A percentile compares a stretch with the other conserved stretches of the same genome.
These are phyloP conservation scores for Bombardia bombarda DNA, from an alignment of 495 filamentous ascomycete genomes.

Conservation along the genomic window DNA sequence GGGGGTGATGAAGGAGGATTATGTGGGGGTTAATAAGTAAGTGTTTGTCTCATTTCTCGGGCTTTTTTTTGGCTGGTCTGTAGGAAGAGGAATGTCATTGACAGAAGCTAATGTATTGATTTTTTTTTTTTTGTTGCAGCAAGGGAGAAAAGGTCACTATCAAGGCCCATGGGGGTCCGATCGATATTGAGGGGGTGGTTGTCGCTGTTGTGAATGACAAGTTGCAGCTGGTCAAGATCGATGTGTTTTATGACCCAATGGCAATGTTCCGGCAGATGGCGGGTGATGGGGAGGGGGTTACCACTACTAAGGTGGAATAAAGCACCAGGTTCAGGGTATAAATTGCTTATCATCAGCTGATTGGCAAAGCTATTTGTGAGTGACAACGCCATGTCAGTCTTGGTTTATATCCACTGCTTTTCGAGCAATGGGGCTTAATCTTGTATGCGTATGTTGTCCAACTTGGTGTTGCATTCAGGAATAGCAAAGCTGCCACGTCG, in stretches of 20 bases:
- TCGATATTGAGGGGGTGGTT: slow-evolving; percentile 46
- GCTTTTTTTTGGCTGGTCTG: neutral
- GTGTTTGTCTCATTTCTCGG: slow-evolving; percentile 3
- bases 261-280: slow-evolving; percentile 60
- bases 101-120: too few species aligned
- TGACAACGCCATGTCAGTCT: too few species aligned
- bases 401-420: too few species aligned
- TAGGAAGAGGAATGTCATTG: neutral
- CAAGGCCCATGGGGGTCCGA: slow-evolving; percentile 42
- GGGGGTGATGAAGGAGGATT: slow-evolving; percentile 57
- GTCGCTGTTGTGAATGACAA: slow-evolving; percentile 53
- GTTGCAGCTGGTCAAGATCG: slow-evolving; percentile 45
- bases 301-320: neutral
- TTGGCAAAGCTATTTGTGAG: too few species aligned
- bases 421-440: too few species aligned
- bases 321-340: too few species aligned
- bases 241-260: slow-evolving; percentile 58
- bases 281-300: neutral
- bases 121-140: slow-evolving; percentile 19
- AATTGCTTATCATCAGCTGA: neutral
- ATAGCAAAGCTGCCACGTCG: too few species aligned
- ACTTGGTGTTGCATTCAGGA: too few species aligned
- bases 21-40: slow-evolving; percentile 52
- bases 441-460: too few species aligned
- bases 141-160: slow-evolving; percentile 52